These are phyloP conservation scores for Exophiala sideris DNA, from an alignment of 2,329 filamentous ascomycete genomes.

Conservation along the genomic window DNA sequence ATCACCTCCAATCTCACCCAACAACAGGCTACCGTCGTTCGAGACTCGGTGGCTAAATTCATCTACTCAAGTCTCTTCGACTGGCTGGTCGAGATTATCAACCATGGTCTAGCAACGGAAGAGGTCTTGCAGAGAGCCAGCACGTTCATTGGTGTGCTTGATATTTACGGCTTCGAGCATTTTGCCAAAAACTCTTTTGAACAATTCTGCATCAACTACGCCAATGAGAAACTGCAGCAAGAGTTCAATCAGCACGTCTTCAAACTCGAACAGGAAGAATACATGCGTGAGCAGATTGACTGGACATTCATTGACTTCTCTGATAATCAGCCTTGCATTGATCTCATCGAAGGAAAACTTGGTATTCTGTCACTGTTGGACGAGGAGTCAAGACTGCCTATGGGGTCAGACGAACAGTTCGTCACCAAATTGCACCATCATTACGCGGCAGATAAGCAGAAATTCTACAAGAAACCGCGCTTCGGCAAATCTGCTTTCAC, in stretches of 20 bases:
- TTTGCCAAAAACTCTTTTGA: slow-evolving; percentile 99
- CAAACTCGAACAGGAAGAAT: slow-evolving; percentile 98
- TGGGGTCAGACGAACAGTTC: slow-evolving; percentile 96
- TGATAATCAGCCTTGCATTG: slow-evolving; percentile 98
- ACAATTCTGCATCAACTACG: slow-evolving; percentile 99
- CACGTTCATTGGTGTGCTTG: slow-evolving; percentile 94
- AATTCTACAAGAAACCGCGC: slow-evolving; percentile 97
- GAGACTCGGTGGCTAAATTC: slow-evolving; percentile 97
- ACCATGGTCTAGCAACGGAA: slow-evolving; percentile 82
- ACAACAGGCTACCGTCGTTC: slow-evolving; percentile 87
- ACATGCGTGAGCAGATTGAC: slow-evolving; percentile 91
- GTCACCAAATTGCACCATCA: slow-evolving; percentile 95
- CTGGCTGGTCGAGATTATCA: slow-evolving; percentile 98
- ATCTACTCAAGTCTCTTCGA: slow-evolving; percentile 98
- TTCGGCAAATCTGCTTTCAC: slow-evolving; percentile 98
- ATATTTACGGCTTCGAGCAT: slow-evolving; percentile 99
- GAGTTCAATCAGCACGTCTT: slow-evolving; percentile 99
- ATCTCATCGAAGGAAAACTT: slow-evolving; percentile 94
- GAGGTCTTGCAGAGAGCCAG: slow-evolving; percentile 76
- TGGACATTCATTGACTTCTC: slow-evolving; percentile 99
- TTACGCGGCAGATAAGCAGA: slow-evolving; percentile 83
- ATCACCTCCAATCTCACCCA: slow-evolving; percentile 94
- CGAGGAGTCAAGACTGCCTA: slow-evolving; percentile 92
- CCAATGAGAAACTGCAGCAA: slow-evolving; percentile 98
- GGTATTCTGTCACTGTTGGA: slow-evolving; percentile 89